These are phyloP conservation scores for Colletotrichum sp. DNA, from an alignment of 2,329 filamentous ascomycete genomes.

Conservation along the genomic window DNA sequence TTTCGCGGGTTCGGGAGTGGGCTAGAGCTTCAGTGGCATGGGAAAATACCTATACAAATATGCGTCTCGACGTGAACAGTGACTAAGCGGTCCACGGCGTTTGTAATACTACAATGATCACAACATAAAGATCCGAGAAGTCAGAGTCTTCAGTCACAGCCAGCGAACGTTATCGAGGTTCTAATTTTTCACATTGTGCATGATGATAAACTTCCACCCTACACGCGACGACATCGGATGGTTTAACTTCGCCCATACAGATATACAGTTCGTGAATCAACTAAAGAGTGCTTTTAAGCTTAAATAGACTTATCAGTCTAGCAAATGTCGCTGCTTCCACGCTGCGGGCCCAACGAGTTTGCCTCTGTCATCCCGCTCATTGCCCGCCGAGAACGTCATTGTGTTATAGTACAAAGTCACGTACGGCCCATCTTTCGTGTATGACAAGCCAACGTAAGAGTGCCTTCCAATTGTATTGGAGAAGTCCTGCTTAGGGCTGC, in stretches of 20 bases:
- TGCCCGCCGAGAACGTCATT: slow-evolving; percentile 1
- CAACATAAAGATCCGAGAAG: background rate
- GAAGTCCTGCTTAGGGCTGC: slow-evolving; percentile 6
- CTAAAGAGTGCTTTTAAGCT: background rate
- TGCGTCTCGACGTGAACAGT: background rate
- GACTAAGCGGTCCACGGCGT: background rate
- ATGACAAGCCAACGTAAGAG: slow-evolving; percentile 11
- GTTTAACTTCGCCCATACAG: background rate
- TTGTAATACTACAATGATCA: background rate
- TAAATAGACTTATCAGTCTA: background rate
- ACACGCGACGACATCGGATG: background rate
- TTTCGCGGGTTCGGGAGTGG: background rate
- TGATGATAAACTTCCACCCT: background rate
- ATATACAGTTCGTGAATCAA: background rate
- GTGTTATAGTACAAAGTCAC: slow-evolving; percentile 15
- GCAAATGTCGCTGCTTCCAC: slow-evolving; percentile 9
- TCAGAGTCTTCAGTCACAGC: background rate
- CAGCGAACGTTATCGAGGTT: background rate
- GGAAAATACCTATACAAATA: background rate
- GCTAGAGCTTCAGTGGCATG: background rate
- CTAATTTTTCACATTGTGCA: background rate
- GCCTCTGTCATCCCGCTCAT: background rate
- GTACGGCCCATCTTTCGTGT: background rate
- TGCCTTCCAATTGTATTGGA: slow-evolving; percentile 10
- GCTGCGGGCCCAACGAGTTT: slow-evolving; percentile 13